Percentiles rank a stretch among this genome's conserved stretches.
Conservation (phyloP, 257 asterid genomes). For the Solanum bukasovii region DNA sequence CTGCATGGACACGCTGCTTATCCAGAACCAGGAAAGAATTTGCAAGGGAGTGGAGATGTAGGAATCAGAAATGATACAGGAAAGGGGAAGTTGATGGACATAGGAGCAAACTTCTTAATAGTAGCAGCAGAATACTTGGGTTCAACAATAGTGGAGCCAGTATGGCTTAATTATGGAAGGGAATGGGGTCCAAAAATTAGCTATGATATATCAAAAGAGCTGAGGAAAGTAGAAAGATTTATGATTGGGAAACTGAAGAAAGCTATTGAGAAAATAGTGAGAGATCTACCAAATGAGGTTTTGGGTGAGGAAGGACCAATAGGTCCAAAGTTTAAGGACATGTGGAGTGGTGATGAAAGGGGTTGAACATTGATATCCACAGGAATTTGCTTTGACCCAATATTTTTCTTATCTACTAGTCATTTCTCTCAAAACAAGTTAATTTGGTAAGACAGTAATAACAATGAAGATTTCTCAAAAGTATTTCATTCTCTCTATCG, state of each 20-base stretch:
- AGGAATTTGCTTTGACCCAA: not conserved
- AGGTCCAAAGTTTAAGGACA: conserved; percentile 25
- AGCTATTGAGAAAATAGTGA: not conserved
- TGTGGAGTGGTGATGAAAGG: conserved; percentile 26
- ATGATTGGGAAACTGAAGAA: conserved; percentile 2
- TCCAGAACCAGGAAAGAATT: conserved; percentile 10
- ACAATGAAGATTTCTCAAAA: not conserved
- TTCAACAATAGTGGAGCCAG: conserved; percentile 10
- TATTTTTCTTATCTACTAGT: not conserved
- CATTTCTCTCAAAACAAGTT: not conserved
- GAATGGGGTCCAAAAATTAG: conserved; percentile 25
- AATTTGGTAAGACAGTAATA: not conserved
- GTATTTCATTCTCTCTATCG: not conserved
- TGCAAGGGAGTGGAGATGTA: conserved; percentile 14
- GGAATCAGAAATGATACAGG: conserved; percentile 24
- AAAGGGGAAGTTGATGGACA: conserved; percentile 9
- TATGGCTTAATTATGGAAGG: conserved; percentile 22
- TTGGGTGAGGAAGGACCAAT: conserved; percentile 23
- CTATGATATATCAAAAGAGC: conserved; percentile 6
- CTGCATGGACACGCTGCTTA: conserved; percentile 26
- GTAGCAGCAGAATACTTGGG: conserved; percentile 10
- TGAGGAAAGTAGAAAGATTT: conserved; percentile 1
- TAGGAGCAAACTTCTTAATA: conserved; percentile 6
- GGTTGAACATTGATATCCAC: not conserved
- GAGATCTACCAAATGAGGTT: conserved; percentile 14